Conservation (phyloP, 73 alveolate genomes). For the Paramecium octaurelia region DNA sequence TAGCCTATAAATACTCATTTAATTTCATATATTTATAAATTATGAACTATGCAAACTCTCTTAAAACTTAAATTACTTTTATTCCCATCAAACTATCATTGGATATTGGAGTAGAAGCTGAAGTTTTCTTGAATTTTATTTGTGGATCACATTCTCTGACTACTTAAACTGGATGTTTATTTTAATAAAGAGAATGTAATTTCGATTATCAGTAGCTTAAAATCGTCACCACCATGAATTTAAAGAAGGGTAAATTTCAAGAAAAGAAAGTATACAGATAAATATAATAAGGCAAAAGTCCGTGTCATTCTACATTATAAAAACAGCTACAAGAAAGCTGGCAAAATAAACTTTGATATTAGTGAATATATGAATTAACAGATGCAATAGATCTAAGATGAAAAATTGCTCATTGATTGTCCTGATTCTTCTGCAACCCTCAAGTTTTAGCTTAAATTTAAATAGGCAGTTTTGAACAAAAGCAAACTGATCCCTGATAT, state of each 20-base stretch:
- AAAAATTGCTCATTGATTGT: not conserved
- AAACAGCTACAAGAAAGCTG: not conserved
- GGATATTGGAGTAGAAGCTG: not conserved
- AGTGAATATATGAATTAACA: not conserved
- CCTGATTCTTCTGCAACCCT: not conserved
- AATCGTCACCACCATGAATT: not conserved
- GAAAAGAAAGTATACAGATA: not conserved
- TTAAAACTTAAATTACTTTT: not conserved
- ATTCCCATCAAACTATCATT: not conserved
- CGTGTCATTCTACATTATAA: not conserved
- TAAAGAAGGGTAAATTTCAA: not conserved
- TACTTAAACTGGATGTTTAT: not conserved
- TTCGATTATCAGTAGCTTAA: not conserved
- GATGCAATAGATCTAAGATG: not conserved
- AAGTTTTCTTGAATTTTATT: not conserved
- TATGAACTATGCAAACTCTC: not conserved
- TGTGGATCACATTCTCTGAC: not conserved
- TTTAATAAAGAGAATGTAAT: not conserved
- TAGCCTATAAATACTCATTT: not conserved
- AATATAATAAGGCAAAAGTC: not conserved
- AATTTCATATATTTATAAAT: not conserved
- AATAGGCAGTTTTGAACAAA: not conserved
- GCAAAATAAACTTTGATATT: not conserved
- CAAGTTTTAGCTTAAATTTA: not conserved
- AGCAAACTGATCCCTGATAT: not conserved